These are phyloP conservation scores for Kwoniella botswanensis DNA, from an alignment of 768 basidiomycete species.

Conservation along the genomic window DNA sequence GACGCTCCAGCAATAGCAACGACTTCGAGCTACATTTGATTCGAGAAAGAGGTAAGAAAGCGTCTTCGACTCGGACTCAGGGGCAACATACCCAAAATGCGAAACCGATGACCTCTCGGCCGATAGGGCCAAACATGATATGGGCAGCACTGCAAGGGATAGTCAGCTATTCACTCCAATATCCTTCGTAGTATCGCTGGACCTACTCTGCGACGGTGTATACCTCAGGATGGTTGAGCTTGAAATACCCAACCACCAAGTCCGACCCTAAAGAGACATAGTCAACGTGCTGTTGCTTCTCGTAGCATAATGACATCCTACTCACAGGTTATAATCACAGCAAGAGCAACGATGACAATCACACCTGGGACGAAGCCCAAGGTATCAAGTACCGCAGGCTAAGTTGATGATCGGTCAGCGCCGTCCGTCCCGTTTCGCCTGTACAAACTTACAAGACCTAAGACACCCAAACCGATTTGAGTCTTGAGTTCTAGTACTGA, in stretches of 20 bases:
- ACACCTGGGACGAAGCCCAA: conserved; percentile 28
- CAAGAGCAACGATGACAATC: conserved; percentile 35
- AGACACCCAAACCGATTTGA: conserved; percentile 44
- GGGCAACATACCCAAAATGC: conserved; percentile 31
- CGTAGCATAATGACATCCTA: not conserved
- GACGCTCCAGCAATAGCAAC: conserved; percentile 31
- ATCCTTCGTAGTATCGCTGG: not conserved
- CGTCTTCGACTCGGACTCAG: not conserved
- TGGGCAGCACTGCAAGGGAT: conserved; percentile 31
- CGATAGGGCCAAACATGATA: conserved; percentile 39
- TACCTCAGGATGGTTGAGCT: conserved; percentile 50
- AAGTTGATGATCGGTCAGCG: not conserved
- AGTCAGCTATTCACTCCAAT: not conserved
- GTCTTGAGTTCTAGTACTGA: conserved; percentile 39
- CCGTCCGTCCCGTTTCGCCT: not conserved
- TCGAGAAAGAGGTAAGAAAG: not conserved
- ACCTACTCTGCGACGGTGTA: conserved; percentile 38
- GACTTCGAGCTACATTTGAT: conserved; percentile 24
- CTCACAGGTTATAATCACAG: conserved; percentile 38
- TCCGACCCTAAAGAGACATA: conserved; percentile 30
- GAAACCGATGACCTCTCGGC: conserved; percentile 41
- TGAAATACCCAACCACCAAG: conserved; percentile 47
- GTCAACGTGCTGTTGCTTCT: not conserved
- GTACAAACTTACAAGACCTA: conserved; percentile 31
- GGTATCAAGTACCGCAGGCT: conserved; percentile 34